Evolutionary conservation across 2,329 filamentous ascomycete genomes (phyloP).

Genomic region (Hysterium pulicare): DNA sequence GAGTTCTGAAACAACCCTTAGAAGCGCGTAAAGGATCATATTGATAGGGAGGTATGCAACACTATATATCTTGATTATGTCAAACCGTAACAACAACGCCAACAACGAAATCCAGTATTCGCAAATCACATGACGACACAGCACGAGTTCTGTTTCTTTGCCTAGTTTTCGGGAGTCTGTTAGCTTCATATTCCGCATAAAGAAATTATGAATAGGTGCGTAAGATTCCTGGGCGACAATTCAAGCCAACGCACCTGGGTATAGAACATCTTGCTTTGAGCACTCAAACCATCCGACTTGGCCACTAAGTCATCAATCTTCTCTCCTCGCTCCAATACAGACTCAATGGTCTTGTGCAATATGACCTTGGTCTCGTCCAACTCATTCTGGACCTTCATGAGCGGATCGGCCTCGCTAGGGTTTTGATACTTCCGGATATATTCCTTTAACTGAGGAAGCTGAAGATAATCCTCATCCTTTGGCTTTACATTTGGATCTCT

Average conservation of each 20-base stretch:
- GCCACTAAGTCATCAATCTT: conserved; percentile 93
- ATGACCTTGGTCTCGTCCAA: conserved; percentile 97
- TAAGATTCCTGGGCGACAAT: background rate
- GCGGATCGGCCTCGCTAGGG: conserved; percentile 82
- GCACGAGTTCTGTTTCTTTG: conserved; percentile 62
- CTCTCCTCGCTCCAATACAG: conserved; percentile 82
- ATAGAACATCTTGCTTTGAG: conserved; percentile 98
- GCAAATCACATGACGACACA: conserved; percentile 54
- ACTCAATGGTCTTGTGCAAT: conserved; percentile 94
- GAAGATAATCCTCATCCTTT: too few species aligned
- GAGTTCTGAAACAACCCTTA: too few species aligned
- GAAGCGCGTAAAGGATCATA: too few species aligned
- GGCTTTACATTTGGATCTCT: too few species aligned
- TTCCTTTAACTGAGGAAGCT: conserved; percentile 72
- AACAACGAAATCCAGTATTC: too few species aligned
- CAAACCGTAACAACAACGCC: too few species aligned
- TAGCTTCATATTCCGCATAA: too few species aligned
- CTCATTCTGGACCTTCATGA: conserved; percentile 94
- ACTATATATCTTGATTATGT: too few species aligned
- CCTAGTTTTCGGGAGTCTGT: conserved; percentile 32
- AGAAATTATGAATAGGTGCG: too few species aligned
- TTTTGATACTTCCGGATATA: conserved; percentile 81
- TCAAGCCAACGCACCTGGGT: conserved; percentile 55
- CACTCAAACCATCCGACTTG: conserved; percentile 87
- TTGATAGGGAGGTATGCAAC: too few species aligned